Evolutionary conservation across 441 rosid species (phyloP), one percentile per base, ranked within the genome.

Genomic region (Euphorbia celastroides): DNA sequence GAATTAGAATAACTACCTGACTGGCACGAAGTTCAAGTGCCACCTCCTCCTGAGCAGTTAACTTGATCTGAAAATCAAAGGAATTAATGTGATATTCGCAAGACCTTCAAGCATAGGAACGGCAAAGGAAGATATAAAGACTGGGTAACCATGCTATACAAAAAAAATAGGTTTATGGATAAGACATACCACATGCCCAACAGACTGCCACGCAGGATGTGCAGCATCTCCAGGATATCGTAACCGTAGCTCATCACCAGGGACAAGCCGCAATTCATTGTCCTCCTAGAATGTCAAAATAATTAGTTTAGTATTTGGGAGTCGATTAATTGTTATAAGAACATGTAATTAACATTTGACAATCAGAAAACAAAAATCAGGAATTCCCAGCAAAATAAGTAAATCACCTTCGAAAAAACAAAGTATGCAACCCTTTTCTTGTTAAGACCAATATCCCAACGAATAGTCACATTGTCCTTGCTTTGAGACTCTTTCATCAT

Each of bases 401-500:
- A 72, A 55, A 28, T 74, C 67, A 95, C 99, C 98, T 95, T 95
- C 12, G 98, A 97, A 70, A 95, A 95, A 57, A 95, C 88, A 72
- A 92, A 92, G 83, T 90, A 95, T 44, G 98, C 96, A 80, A 95
- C 72, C 0, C 96, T 89, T 77, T 95, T 95, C 84, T 95, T 95
- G 88, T 92, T 95, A 30, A 92, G 94, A 74, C 99, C 99, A 68
- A 95, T 82, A 77, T 92, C 98, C 99, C 99, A 95, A 66, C 98
- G 90, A 73, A 95, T 81, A 10, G 99, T 87, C 66, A 90, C 85
- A 74, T 84, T 95, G 80, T 90, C 99, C 86, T 92, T 95, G 89
- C 99, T 92, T 79, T 95, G 99, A 68, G 99, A 95, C 80, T 95
- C 99, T 87, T 95, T 95, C 99, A 95, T 95, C 96, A 88, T 88